phyloP scores from a whole-genome alignment of 768 basidiomycete species.

The Punctularia strigosozonata region DNA sequence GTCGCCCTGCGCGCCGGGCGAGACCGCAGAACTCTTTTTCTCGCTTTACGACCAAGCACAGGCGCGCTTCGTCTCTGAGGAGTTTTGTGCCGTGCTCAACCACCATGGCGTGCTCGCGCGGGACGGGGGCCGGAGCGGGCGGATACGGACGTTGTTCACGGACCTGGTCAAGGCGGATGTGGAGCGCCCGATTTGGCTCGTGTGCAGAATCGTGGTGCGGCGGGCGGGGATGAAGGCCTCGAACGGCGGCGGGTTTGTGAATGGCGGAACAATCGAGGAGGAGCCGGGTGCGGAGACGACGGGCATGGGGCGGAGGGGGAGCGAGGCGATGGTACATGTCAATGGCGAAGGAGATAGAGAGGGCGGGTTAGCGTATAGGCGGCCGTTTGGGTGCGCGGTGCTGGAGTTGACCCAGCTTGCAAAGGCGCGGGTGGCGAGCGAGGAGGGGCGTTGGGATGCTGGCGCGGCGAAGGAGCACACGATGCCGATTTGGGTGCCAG shows the following conservation, averaged over 20 bases:
- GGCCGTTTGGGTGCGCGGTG: constrained; percentile 95
- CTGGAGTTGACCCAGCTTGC: constrained; percentile 71
- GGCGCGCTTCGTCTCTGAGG: constrained; percentile 84
- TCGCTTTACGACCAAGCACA: constrained; percentile 83
- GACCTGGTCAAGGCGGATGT: constrained; percentile 84
- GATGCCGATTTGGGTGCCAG: constrained; percentile 82
- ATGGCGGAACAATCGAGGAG: constrained; percentile 44
- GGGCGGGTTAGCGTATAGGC: too few relatives aligned
- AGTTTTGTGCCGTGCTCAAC: constrained; percentile 81
- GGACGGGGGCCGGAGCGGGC: constrained; percentile 58
- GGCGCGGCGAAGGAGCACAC: constrained; percentile 61
- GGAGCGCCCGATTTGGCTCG: constrained; percentile 76
- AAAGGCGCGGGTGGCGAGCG: constrained; percentile 53
- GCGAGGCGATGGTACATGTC: background rate
- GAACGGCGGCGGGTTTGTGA: constrained; percentile 32
- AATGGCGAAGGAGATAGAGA: too few relatives aligned
- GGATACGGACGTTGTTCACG: constrained; percentile 78
- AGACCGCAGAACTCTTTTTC: constrained; percentile 89
- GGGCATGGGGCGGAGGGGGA: constrained; percentile 1
- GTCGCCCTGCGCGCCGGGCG: constrained; percentile 79
- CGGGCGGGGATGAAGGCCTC: constrained; percentile 72
- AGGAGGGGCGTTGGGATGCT: constrained; percentile 52
- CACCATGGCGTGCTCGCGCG: constrained; percentile 84
- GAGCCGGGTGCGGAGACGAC: constrained; percentile 24
- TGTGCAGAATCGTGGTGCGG: constrained; percentile 84